A percentile compares a stretch with the other conserved stretches of the same genome.
Conservation (phyloP, 2,329 filamentous ascomycete species). For the Ophidiomyces ophidiicola region DNA sequence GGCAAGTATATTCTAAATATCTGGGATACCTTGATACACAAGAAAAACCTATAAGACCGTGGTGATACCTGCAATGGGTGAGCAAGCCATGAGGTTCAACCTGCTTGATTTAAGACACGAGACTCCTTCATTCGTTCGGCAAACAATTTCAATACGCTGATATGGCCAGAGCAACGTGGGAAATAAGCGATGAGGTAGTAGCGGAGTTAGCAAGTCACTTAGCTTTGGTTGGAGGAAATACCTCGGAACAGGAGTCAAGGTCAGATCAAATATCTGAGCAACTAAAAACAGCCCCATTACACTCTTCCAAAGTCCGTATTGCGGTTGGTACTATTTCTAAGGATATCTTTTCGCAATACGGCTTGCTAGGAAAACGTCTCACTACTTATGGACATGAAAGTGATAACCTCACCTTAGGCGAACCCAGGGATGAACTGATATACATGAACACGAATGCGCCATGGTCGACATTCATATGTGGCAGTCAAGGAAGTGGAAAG, state of each 20-base stretch:
- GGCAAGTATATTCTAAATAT: no score
- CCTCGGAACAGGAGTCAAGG: constrained; percentile 3
- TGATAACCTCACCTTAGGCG: constrained; percentile 1
- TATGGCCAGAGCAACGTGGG: no score
- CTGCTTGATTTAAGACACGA: no score
- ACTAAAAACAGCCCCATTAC: constrained; percentile 14
- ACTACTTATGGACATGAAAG: constrained; percentile 14
- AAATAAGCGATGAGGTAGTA: no score
- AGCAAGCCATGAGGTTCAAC: no score
- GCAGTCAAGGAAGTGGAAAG: constrained; percentile 51
- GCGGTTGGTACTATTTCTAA: not conserved
- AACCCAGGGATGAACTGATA: constrained; percentile 18
- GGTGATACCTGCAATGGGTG: no score
- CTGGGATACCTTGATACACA: no score
- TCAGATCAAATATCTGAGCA: constrained; percentile 12
- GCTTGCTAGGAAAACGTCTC: constrained; percentile 18
- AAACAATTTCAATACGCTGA: no score
- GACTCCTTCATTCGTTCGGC: no score
- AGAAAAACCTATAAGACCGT: no score
- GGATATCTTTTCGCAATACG: constrained; percentile 18
- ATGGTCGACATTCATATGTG: constrained; percentile 51
- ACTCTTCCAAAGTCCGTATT: constrained; percentile 11
- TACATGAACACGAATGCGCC: constrained; percentile 42
- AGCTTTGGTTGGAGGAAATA: constrained; percentile 11
- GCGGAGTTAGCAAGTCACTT: no score